Percentiles rank a stretch among this genome's conserved stretches.
Conservation (phyloP, 2,329 filamentous ascomycete genomes). For the Aspergillus bombycis region DNA sequence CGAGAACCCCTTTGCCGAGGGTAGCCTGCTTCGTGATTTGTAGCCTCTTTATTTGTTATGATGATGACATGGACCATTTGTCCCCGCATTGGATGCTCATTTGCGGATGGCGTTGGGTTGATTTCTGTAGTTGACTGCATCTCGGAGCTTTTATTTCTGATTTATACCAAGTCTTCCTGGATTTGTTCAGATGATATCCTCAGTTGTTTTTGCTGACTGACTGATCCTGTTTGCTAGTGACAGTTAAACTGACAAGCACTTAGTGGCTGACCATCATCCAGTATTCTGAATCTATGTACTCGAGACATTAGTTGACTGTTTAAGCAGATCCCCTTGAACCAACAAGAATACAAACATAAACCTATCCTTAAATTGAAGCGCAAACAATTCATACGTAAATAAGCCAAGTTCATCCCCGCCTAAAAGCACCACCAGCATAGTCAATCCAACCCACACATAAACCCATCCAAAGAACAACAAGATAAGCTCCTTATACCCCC, state of each 20-base stretch:
- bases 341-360: background rate
- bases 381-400: background rate
- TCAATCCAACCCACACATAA: background rate
- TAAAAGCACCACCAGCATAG: too few species aligned
- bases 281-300: background rate
- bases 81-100: background rate
- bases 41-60: background rate
- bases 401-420: background rate
- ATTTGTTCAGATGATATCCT: background rate
- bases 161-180: background rate
- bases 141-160: background rate
- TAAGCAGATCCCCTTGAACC: background rate
- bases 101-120: background rate
- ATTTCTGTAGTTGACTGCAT: background rate
- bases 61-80: background rate
- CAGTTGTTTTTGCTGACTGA: background rate
- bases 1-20: conserved; percentile 48
- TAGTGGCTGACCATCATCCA: background rate
- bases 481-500: background rate
- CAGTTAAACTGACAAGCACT: background rate
- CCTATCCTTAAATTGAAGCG: background rate
- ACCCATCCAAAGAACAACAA: background rate
- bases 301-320: background rate
- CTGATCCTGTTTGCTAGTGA: background rate
- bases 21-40: conserved; percentile 43